Evolutionary conservation across 2,329 filamentous ascomycete species (phyloP).

Genomic region (Ascochyta rabiei): DNA sequence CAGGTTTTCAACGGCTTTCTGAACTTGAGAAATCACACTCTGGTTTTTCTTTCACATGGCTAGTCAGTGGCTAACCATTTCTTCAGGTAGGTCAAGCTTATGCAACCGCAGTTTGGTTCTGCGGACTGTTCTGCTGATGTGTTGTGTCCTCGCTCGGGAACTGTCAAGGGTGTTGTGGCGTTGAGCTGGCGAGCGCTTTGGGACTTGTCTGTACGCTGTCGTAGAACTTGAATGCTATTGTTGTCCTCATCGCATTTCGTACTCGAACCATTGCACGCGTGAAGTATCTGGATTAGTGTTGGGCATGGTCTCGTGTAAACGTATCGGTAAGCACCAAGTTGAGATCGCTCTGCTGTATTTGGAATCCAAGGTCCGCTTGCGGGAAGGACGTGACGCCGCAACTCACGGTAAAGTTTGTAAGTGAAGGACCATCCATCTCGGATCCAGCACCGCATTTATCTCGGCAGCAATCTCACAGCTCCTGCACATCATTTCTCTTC

Average conservation of each 20-base stretch:
- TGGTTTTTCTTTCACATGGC: conserved; percentile 2
- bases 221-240: background rate
- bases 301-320: background rate
- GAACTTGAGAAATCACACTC: conserved; percentile 46
- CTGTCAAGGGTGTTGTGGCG: background rate
- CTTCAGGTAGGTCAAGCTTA: conserved; percentile 8
- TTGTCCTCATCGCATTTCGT: background rate
- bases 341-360: conserved; percentile 1
- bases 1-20: conserved; percentile 72
- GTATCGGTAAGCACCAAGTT: background rate
- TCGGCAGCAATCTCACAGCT: conserved; percentile 6
- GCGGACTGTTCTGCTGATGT: no score
- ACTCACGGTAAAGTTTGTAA: background rate
- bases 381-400: background rate
- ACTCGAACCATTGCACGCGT: background rate
- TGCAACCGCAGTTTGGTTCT: background rate
- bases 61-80: conserved; percentile 19
- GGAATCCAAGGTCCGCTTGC: background rate
- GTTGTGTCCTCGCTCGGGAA: background rate
- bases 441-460: background rate
- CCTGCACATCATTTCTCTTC: conserved; percentile 31
- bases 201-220: background rate
- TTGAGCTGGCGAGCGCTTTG: background rate
- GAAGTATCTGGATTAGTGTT: background rate
- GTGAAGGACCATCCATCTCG: background rate